Percentiles rank a stretch among this genome's conserved stretches.
Conservation (phyloP, 2,329 filamentous ascomycete species). For the Colletotrichum eleusines region DNA sequence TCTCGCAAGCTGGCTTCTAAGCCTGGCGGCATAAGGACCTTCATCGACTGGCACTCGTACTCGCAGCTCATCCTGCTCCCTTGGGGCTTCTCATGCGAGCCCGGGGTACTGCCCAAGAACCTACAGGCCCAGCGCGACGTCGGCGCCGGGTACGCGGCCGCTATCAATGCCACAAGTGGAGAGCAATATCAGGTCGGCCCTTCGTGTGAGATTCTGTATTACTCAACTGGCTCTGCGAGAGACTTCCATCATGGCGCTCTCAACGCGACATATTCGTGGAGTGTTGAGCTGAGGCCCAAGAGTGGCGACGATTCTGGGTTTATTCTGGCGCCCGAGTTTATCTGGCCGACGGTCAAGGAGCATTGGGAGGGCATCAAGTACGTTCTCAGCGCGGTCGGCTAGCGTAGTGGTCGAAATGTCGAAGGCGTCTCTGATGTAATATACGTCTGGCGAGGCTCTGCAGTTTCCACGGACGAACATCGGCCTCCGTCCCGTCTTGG, state of each 20-base stretch:
- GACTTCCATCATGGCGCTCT: constrained; percentile 44
- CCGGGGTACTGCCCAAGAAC: constrained; percentile 43
- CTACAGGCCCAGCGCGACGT: constrained; percentile 45
- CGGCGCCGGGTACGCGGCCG: constrained; percentile 56
- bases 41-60: constrained; percentile 72
- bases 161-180: constrained; percentile 50
- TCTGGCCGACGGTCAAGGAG: constrained; percentile 44
- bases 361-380: constrained; percentile 44
- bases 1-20: constrained; percentile 56
- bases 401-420: neutral
- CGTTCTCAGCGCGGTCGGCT: constrained; percentile 23
- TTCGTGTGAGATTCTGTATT: constrained; percentile 44
- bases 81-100: constrained; percentile 66
- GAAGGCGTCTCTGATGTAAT: neutral
- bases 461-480: neutral
- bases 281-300: constrained; percentile 44
- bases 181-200: constrained; percentile 43
- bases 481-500: neutral
- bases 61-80: constrained; percentile 65
- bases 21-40: constrained; percentile 62
- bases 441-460: neutral
- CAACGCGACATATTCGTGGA: constrained; percentile 45
- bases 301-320: constrained; percentile 38
- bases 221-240: constrained; percentile 43
- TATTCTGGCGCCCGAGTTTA: constrained; percentile 42